These are phyloP conservation scores for Porcisia hertigi DNA, from an alignment of 208 protist species.

Conservation along the genomic window DNA sequence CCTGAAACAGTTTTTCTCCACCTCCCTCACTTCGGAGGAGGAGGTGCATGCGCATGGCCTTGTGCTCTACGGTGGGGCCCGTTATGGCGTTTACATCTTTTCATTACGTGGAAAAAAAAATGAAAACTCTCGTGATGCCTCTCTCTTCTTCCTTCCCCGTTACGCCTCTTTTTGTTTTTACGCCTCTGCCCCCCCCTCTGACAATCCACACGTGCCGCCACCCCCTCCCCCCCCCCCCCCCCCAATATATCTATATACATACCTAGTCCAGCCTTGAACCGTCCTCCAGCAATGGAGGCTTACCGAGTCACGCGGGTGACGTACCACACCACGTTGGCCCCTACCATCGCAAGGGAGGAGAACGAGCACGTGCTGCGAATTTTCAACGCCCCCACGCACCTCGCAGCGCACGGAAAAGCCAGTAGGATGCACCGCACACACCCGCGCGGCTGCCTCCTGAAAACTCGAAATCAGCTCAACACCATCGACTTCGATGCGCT, in stretches of 20 bases:
- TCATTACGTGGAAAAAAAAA: background rate
- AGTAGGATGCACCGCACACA: background rate
- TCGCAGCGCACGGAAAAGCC: constrained; percentile 12
- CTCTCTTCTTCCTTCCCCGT: background rate
- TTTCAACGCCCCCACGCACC: constrained; percentile 33
- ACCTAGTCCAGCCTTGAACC: no score
- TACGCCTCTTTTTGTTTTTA: background rate
- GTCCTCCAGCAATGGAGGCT: constrained; percentile 11
- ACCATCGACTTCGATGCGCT: constrained; percentile 30
- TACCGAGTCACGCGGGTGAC: constrained; percentile 11
- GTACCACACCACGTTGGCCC: constrained; percentile 22
- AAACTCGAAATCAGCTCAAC: background rate
- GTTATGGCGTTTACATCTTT: background rate
- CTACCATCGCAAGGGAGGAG: constrained; percentile 13
- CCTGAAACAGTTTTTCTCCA: background rate
- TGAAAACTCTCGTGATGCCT: background rate
- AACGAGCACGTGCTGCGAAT: constrained; percentile 25
- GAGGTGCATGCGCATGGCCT: background rate
- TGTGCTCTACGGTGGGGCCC: background rate
- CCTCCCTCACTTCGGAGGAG: background rate
- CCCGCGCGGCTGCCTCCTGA: constrained; percentile 10
- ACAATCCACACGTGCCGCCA: background rate
- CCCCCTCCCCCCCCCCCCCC: no score
- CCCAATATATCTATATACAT: background rate
- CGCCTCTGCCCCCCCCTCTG: background rate